These are phyloP conservation scores for Tillandsia leiboldiana DNA, from an alignment of 176 grass and related monocot genomes.

Conservation along the genomic window DNA sequence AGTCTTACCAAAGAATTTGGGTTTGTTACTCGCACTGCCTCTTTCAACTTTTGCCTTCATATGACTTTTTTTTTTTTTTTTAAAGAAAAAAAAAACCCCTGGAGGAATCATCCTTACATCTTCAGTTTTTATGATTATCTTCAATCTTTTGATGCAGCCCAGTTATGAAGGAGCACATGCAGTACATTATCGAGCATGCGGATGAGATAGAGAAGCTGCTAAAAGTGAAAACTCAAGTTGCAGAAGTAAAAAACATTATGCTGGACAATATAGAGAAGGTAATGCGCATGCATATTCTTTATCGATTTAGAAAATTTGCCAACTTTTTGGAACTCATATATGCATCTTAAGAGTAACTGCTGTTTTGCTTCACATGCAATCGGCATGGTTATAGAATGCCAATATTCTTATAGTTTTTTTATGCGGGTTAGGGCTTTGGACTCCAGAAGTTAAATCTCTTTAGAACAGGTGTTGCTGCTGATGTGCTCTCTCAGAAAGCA, in stretches of 20 bases:
- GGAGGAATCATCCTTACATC: not conserved
- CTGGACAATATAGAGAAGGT: slow-evolving; percentile 90
- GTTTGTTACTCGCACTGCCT: slow-evolving; percentile 18
- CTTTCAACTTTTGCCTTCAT: not conserved
- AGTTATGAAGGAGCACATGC: slow-evolving; percentile 89
- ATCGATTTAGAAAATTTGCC: not conserved
- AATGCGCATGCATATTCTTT: slow-evolving; percentile 2
- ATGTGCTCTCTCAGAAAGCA: too few species aligned
- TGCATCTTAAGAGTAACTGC: not conserved
- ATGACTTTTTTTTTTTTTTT: too few species aligned
- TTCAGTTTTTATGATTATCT: slow-evolving; percentile 4
- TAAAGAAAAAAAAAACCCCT: too few species aligned
- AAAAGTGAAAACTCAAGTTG: slow-evolving; percentile 92
- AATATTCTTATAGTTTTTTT: not conserved
- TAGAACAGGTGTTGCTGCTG: too few species aligned
- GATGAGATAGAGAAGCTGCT: slow-evolving; percentile 79
- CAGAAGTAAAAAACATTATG: slow-evolving; percentile 97
- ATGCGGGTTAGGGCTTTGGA: not conserved
- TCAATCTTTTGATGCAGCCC: slow-evolving; percentile 42
- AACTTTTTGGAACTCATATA: not conserved
- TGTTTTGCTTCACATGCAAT: not conserved
- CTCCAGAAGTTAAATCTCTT: not conserved
- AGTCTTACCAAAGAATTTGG: slow-evolving; percentile 93
- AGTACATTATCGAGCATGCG: slow-evolving; percentile 82
- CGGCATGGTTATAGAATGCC: not conserved